Base-by-base conservation (phyloP, 495 filamentous ascomycete genomes). In the Annulohypoxylon stygium region DNA sequence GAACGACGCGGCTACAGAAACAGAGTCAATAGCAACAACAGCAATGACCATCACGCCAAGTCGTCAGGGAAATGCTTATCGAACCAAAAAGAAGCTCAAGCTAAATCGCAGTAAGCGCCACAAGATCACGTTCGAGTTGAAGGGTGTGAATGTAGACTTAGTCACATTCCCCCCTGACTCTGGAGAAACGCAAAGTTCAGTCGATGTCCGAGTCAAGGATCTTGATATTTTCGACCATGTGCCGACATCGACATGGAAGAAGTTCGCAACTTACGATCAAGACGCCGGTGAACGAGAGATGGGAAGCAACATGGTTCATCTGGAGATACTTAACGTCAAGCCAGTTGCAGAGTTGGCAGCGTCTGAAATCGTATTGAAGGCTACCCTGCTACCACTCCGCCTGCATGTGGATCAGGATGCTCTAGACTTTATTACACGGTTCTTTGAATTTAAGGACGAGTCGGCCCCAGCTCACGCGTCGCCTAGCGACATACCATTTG, bases 351-450 rank as follows among this genome's bases (percentile, higher is more conserved):
- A 93, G 30, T 84, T 97, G 36, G 91, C 93, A 11, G 97, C 95
- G 3, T 92, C 94, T 5, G 97, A 99, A 78, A 87, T 98, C 39
- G 93, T 98, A 18, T 80, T 98, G 4, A 95, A 93, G 81, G 93
- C 88, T 23, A 94, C 88, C 5, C 80, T 99, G 54, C 86, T 98
- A 34, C 97, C 97, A 12, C 84, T 99, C 4, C 89, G 97, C 18
- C 85, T 99, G 7, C 96, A 98, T 77, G 95, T 99, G 16, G 97
- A 99, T 75, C 97, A 99, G 82, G 97, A 99, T 82, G 95, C 97
- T 23, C 86, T 99, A 10, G 97, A 99, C 76, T 99, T 99, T 76
- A 91, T 98, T 79, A 97, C 93, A 3, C 88, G 96, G 1, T 99
- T 98, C 84, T 98, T 99, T 75, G 95, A 96, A 75, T 99, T 98